These are phyloP conservation scores for Antitrichia curtipendula DNA, from an alignment of 225 moss, liverwort and hornwort species.

Conservation along the genomic window DNA sequence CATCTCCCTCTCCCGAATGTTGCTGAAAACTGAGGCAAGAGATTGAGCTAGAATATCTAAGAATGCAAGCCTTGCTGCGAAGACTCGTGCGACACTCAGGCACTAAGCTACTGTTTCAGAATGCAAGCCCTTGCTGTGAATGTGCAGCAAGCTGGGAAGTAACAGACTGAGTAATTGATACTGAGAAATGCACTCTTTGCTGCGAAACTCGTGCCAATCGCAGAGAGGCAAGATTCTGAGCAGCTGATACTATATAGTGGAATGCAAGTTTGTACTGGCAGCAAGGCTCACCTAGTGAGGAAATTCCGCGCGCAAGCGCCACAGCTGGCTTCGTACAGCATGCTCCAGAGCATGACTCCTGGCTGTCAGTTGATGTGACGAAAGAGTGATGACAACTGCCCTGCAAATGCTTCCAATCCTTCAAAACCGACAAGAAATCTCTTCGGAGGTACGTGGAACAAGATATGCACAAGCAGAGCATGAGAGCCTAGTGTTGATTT, in stretches of 20 bases:
- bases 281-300: background rate
- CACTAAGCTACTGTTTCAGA: background rate
- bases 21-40: background rate
- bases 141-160: too few species aligned
- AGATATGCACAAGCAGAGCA: background rate
- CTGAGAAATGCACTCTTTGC: background rate
- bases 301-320: background rate
- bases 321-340: background rate
- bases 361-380: background rate
- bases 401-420: background rate
- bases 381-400: background rate
- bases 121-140: background rate
- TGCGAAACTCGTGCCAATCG: background rate
- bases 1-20: background rate
- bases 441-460: background rate
- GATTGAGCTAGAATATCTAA: background rate
- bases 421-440: background rate
- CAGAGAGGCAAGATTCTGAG: too few species aligned
- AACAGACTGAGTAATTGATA: background rate
- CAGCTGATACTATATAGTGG: too few species aligned
- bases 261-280: too few species aligned
- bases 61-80: background rate
- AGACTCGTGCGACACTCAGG: background rate
- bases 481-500: background rate
- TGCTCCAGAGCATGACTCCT: background rate